Percentiles rank a stretch among this genome's conserved stretches.
phyloP scores from a whole-genome alignment of 1,284 basidiomycete species.

The Leccinum holopus region DNA sequence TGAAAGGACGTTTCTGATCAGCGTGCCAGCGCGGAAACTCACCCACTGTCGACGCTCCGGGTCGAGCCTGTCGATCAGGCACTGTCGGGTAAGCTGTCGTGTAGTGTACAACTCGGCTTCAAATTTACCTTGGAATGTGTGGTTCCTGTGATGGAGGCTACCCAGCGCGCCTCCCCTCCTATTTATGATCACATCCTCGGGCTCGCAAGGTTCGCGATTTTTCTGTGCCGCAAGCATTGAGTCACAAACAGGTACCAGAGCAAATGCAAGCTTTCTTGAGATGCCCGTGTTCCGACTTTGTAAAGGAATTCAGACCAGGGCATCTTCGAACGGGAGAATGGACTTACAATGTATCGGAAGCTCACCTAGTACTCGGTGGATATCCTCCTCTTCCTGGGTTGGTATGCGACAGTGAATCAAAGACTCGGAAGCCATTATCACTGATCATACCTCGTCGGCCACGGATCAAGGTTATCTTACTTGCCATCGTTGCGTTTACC shows the following conservation, averaged over 20 bases:
- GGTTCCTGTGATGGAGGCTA: conserved; percentile 43
- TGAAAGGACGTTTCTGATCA: background rate
- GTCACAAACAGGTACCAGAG: conserved; percentile 32
- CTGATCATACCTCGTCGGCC: conserved; percentile 4
- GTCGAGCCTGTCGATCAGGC: background rate
- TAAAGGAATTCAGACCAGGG: conserved; percentile 6
- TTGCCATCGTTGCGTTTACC: conserved; percentile 44
- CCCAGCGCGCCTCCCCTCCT: conserved; percentile 43
- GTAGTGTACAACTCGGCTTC: conserved; percentile 29
- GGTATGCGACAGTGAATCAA: conserved; percentile 39
- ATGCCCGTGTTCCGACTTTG: conserved; percentile 39
- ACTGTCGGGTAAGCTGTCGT: background rate
- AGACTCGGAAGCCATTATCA: conserved; percentile 26
- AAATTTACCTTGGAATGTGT: conserved; percentile 41
- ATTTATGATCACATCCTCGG: conserved; percentile 45
- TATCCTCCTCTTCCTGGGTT: conserved; percentile 42
- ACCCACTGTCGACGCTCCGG: background rate
- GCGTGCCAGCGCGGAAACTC: too few relatives aligned
- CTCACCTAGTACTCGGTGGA: conserved; percentile 41
- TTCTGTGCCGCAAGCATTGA: conserved; percentile 23
- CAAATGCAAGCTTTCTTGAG: conserved; percentile 48
- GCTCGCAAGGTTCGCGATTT: conserved; percentile 43
- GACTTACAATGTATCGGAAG: conserved; percentile 46
- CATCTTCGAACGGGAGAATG: background rate
- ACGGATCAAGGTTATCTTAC: conserved; percentile 2